A percentile compares a stretch with the other conserved stretches of the same genome.
Evolutionary conservation across 768 basidiomycete species (phyloP).

Genomic region (Cystofilobasidium capitatum): DNA sequence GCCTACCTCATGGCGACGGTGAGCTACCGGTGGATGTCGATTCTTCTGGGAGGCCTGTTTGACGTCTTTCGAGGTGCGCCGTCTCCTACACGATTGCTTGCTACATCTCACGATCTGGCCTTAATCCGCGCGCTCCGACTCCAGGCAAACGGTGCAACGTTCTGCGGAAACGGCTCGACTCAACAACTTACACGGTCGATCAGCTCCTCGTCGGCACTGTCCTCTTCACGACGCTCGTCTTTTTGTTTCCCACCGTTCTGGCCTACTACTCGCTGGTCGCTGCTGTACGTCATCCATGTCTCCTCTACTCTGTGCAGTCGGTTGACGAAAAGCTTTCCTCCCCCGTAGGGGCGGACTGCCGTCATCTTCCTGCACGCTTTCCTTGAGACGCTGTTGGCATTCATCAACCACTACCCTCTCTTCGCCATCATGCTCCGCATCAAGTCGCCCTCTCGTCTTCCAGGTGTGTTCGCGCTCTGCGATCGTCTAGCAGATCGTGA

Average conservation of each 20-base stretch:
- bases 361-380: slow-evolving; percentile 54
- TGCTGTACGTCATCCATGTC: slow-evolving; percentile 43
- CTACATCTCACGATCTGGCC: not conserved
- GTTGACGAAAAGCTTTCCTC: not conserved
- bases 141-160: slow-evolving; percentile 81
- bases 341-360: slow-evolving; percentile 47
- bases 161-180: slow-evolving; percentile 74
- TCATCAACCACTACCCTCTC: slow-evolving; percentile 86
- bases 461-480: slow-evolving; percentile 47
- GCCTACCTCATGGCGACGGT: slow-evolving; percentile 57
- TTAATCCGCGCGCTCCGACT: not conserved
- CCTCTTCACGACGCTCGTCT: slow-evolving; percentile 39
- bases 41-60: slow-evolving; percentile 60
- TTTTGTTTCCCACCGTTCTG: slow-evolving; percentile 56
- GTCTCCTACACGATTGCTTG: not conserved
- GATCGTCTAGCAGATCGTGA: not conserved
- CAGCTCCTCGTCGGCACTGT: slow-evolving; percentile 84
- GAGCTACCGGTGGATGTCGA: slow-evolving; percentile 55
- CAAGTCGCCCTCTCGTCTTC: slow-evolving; percentile 74
- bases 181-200: slow-evolving; percentile 83
- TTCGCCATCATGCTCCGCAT: slow-evolving; percentile 73
- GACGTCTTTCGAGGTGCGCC: slow-evolving; percentile 74
- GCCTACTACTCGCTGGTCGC: slow-evolving; percentile 80
- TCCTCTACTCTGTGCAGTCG: no score
- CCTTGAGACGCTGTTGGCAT: slow-evolving; percentile 57